Percentiles rank a stretch among this genome's conserved stretches.
phyloP scores from a whole-genome alignment of 2,329 filamentous ascomycete species.

The Fusarium scirpi region DNA sequence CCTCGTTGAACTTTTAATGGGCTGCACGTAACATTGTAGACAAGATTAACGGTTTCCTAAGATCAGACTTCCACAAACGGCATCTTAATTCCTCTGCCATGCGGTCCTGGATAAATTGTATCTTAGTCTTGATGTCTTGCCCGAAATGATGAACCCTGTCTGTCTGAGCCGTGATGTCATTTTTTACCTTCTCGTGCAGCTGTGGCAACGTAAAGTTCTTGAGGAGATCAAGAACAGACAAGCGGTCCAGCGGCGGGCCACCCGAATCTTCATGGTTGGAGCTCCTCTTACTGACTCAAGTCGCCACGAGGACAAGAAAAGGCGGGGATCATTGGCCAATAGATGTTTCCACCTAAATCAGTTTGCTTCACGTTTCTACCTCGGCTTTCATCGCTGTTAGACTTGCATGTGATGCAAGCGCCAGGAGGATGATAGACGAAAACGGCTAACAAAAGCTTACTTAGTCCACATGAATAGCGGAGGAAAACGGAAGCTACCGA shows the following conservation, averaged over 20 bases:
- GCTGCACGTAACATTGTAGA: no score
- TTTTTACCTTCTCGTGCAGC: constrained; percentile 90
- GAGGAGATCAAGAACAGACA: constrained; percentile 92
- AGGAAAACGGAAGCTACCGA: neutral
- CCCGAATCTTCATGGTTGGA: constrained; percentile 91
- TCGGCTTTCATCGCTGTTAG: neutral
- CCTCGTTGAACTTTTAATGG: no score
- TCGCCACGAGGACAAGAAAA: no score
- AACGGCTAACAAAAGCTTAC: neutral
- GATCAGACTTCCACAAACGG: no score
- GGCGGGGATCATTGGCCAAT: no score
- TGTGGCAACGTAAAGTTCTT: constrained; percentile 93
- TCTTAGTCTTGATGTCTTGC: no score
- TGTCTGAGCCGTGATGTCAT: constrained; percentile 80
- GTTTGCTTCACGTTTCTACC: no score
- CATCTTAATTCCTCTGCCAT: no score
- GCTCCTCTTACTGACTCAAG: constrained; percentile 62
- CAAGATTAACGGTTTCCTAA: accelerated
- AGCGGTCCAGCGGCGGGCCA: constrained; percentile 84
- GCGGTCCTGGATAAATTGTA: no score
- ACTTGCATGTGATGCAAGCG: neutral
- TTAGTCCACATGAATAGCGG: neutral
- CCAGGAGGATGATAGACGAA: neutral
- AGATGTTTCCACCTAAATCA: no score
- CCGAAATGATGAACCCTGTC: no score